Conservation (phyloP, 495 filamentous ascomycete genomes). For the Astrothelium subdiscretum region DNA sequence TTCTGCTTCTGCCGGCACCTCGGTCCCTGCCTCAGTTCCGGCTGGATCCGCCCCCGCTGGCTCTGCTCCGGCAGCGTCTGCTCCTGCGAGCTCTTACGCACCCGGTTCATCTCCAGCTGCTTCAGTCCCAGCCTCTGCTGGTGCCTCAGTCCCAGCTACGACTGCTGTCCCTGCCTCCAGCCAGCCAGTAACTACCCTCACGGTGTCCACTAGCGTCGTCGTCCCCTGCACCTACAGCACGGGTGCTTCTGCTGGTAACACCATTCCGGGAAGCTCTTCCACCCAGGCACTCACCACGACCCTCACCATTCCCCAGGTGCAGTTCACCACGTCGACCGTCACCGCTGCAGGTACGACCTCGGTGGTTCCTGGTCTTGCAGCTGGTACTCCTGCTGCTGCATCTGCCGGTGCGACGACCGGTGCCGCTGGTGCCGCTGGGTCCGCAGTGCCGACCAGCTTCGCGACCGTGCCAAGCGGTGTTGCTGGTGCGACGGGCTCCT, state of each 20-base stretch:
- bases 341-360: conserved; percentile 23
- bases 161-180: conserved; percentile 17
- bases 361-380: conserved; percentile 37
- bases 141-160: background rate
- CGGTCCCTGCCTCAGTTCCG: background rate
- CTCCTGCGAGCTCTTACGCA: conserved; percentile 12
- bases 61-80: background rate
- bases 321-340: conserved; percentile 47
- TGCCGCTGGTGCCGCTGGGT: conserved; percentile 1
- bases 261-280: conserved; percentile 42
- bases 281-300: conserved; percentile 44
- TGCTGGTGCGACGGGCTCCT: background rate
- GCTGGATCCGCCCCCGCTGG: background rate
- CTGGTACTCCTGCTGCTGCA: conserved; percentile 34
- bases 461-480: background rate
- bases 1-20: conserved; percentile 1
- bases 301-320: conserved; percentile 62
- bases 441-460: background rate
- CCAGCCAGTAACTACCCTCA: conserved; percentile 45
- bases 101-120: conserved; percentile 8
- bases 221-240: conserved; percentile 35
- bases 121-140: conserved; percentile 7
- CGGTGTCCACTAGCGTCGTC: conserved; percentile 33
- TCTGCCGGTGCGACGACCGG: conserved; percentile 22
- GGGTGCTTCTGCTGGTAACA: conserved; percentile 33